Percentiles rank a stretch among this genome's conserved stretches.
Conservation (phyloP, 177 flowering plant species). For the Vitis hybrid region DNA sequence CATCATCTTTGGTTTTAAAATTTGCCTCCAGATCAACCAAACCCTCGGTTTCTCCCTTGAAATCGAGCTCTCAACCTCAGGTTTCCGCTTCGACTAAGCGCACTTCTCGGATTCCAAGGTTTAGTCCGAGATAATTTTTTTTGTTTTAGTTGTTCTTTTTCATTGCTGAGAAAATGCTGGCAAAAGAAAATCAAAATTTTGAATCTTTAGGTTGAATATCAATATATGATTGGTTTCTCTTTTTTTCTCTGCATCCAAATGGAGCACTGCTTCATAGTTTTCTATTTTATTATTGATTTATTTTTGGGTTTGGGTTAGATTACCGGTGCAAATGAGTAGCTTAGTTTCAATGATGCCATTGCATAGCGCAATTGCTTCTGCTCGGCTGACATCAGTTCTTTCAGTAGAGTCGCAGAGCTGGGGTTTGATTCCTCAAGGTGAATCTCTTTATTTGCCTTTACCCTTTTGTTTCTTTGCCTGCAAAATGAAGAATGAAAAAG, state of each 20-base stretch:
- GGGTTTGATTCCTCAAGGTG: conserved; percentile 59
- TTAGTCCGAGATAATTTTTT: too few species aligned
- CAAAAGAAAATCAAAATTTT: background rate
- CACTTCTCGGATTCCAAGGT: conserved; percentile 22
- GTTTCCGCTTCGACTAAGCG: conserved; percentile 23
- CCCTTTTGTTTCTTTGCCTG: background rate
- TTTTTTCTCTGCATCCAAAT: background rate
- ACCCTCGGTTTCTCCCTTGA: conserved; percentile 19
- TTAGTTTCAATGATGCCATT: conserved; percentile 52
- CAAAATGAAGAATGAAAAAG: background rate
- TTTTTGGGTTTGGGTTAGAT: conserved; percentile 21
- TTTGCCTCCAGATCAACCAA: conserved; percentile 5
- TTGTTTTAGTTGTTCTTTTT: background rate
- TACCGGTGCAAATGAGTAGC: conserved; percentile 47
- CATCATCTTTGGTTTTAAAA: conserved; percentile 14
- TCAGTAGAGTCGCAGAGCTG: conserved; percentile 48
- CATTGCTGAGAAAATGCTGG: background rate
- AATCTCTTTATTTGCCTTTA: background rate
- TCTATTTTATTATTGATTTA: background rate
- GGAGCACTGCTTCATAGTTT: background rate
- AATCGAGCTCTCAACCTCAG: conserved; percentile 13
- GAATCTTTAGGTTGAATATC: too few species aligned
- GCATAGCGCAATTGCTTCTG: conserved; percentile 56
- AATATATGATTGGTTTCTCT: background rate
- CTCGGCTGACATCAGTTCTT: conserved; percentile 37